A percentile compares a stretch with the other conserved stretches of the same genome.
Conservation (phyloP, 108 stramenopile genomes). For the Fragilariopsis cylindrus region DNA sequence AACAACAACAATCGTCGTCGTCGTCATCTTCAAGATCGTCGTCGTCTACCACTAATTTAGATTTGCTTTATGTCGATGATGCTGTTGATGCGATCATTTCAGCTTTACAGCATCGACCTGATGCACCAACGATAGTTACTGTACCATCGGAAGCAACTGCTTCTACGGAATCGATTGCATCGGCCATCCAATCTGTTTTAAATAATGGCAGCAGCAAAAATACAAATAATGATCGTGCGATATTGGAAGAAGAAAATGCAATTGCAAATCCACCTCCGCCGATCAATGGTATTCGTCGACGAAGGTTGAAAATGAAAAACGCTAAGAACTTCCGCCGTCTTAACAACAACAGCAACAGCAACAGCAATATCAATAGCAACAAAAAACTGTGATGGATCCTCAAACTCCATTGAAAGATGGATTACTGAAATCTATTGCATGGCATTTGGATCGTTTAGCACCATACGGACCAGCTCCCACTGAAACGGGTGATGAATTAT, state of each 20-base stretch:
- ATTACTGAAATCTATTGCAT: slow-evolving; percentile 55
- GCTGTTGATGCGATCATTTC: slow-evolving; percentile 68
- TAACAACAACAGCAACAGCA: no score
- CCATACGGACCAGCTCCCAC: slow-evolving; percentile 48
- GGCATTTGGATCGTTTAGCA: slow-evolving; percentile 62
- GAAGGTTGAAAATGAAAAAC: no score
- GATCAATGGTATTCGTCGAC: not conserved
- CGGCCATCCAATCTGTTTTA: slow-evolving; percentile 31
- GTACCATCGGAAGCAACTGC: slow-evolving; percentile 40
- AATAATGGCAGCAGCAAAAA: not conserved
- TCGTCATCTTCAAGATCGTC: slow-evolving; percentile 26
- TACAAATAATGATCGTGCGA: not conserved
- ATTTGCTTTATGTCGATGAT: slow-evolving; percentile 75
- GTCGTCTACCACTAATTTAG: slow-evolving; percentile 18
- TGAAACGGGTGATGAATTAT: slow-evolving; percentile 55
- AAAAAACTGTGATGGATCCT: slow-evolving; percentile 20
- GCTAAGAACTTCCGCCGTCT: no score
- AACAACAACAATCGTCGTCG: slow-evolving; percentile 26
- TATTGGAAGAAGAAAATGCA: not conserved
- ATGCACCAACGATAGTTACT: slow-evolving; percentile 42
- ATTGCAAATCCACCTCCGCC: not conserved
- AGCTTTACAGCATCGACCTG: slow-evolving; percentile 69
- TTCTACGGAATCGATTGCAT: slow-evolving; percentile 25
- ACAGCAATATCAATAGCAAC: not conserved
- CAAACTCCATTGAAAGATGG: slow-evolving; percentile 53